Evolutionary conservation across 2,329 filamentous ascomycete species (phyloP).

Genomic region (Exophiala sp.): DNA sequence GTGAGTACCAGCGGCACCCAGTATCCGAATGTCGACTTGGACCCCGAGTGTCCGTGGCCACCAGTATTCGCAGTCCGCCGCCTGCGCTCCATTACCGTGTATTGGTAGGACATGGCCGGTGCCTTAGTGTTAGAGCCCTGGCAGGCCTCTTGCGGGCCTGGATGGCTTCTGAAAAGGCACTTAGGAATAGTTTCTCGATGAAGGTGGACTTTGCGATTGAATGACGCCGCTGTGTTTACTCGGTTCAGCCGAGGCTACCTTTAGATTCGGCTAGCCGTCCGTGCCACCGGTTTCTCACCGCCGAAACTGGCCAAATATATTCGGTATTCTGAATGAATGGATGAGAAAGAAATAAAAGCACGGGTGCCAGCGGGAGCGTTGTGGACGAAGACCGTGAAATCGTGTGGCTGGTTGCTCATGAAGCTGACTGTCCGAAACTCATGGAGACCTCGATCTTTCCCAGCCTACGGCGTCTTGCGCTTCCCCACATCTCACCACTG

Average conservation of each 20-base stretch:
- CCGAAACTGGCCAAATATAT: too few relatives aligned
- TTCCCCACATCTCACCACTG: constrained; percentile 11
- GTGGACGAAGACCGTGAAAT: not conserved
- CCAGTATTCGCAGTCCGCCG: constrained; percentile 18
- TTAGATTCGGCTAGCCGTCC: too few relatives aligned
- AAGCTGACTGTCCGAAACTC: not conserved
- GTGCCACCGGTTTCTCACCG: too few relatives aligned
- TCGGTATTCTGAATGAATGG: not conserved
- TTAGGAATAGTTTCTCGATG: not conserved
- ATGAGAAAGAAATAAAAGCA: not conserved
- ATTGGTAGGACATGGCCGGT: constrained; percentile 24
- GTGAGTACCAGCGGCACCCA: constrained; percentile 87
- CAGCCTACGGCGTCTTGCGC: constrained; percentile 5
- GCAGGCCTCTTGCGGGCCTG: not conserved
- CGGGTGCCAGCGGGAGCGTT: not conserved
- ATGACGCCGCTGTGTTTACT: constrained; percentile 13
- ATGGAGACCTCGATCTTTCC: constrained; percentile 9
- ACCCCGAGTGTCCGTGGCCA: constrained; percentile 40
- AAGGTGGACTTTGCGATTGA: not conserved
- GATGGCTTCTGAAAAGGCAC: not conserved
- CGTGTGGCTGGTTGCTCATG: constrained; percentile 10
- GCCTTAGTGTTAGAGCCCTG: not conserved
- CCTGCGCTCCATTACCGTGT: constrained; percentile 26
- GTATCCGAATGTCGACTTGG: constrained; percentile 52
- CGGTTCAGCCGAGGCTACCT: constrained; percentile 12